phyloP scores from a whole-genome alignment of 2,329 filamentous ascomycete genomes.

The Aspergillus pseudoterreus region DNA sequence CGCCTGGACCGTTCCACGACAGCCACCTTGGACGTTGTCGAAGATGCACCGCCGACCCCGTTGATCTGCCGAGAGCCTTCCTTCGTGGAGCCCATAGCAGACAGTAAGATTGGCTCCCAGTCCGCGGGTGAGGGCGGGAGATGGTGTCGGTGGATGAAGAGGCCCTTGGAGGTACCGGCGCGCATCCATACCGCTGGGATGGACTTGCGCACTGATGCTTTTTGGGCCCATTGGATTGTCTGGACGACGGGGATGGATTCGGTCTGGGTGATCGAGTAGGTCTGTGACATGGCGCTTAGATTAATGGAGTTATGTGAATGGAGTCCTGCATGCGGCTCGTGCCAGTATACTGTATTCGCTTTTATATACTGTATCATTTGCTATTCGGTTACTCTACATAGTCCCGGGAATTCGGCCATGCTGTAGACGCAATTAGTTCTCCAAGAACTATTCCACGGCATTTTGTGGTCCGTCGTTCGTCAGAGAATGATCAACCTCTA shows the following conservation, averaged over 20 bases:
- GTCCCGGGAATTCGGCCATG: no score
- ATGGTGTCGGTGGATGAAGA: constrained; percentile 35
- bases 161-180: constrained; percentile 38
- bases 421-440: no score
- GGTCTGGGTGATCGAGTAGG: not conserved
- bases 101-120: constrained; percentile 29
- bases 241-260: not conserved
- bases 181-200: constrained; percentile 38
- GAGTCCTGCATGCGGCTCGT: not conserved
- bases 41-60: constrained; percentile 64
- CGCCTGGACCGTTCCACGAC: constrained; percentile 52
- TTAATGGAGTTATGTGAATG: not conserved
- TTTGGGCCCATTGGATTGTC: not conserved
- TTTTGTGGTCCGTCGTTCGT: not conserved
- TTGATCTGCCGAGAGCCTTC: constrained; percentile 56
- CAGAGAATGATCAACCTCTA: not conserved
- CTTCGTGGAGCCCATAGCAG: constrained; percentile 29
- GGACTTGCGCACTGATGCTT: not conserved
- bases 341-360: not conserved
- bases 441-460: not conserved
- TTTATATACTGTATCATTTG: not conserved
- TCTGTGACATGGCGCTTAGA: not conserved
- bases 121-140: constrained; percentile 22
- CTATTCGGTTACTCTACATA: no score
- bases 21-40: constrained; percentile 65